Evolutionary conservation across 2,329 filamentous ascomycete species (phyloP).

Genomic region (Colletotrichum sp.): DNA sequence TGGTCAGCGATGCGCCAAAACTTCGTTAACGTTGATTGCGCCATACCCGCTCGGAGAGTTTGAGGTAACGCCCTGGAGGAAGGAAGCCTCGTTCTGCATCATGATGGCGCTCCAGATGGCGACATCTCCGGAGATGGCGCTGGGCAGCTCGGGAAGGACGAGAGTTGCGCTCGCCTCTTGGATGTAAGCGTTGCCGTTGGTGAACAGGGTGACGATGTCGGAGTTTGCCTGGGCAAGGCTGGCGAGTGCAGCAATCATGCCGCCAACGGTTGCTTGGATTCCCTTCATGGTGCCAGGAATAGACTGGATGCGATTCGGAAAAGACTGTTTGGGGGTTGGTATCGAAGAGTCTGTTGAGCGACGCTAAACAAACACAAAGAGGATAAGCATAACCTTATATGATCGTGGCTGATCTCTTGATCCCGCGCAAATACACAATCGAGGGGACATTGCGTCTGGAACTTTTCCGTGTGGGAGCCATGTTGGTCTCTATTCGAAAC

Average conservation of each 20-base stretch:
- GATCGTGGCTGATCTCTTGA: background rate
- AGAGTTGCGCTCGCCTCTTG: slow-evolving; percentile 1
- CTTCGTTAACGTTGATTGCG: fast-evolving
- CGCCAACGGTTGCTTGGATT: background rate
- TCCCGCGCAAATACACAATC: background rate
- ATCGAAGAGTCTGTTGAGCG: background rate
- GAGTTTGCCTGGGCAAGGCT: background rate
- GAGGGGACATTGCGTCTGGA: background rate
- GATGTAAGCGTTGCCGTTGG: background rate
- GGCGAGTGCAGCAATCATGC: background rate
- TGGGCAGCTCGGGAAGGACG: background rate
- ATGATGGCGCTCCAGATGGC: slow-evolving; percentile 6
- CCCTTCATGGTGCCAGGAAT: background rate
- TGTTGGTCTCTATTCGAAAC: background rate
- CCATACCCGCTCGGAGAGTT: slow-evolving; percentile 1
- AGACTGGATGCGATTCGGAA: background rate
- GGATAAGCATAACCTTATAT: background rate
- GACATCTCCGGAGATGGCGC: background rate
- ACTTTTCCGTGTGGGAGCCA: background rate
- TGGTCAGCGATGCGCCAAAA: background rate
- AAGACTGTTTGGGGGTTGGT: background rate
- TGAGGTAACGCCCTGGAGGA: slow-evolving; percentile 1
- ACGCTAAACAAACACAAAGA: background rate
- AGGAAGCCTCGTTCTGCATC: background rate
- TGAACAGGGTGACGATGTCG: background rate